Base-by-base conservation (phyloP, 2,329 filamentous ascomycete species). In the Epichloe gansuensis region DNA sequence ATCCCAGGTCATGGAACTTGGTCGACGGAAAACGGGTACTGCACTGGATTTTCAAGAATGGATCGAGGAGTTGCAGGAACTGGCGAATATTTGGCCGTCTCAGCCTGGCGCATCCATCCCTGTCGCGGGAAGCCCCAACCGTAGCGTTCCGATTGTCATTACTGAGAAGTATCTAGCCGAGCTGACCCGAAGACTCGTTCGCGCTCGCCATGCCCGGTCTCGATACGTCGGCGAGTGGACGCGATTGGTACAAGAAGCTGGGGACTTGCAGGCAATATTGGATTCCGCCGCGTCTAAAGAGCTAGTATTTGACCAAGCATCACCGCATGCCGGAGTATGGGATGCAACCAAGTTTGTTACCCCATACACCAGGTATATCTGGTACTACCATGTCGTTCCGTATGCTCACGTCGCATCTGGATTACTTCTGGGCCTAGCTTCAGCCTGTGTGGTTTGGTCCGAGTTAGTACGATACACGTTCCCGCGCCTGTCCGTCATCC, bases 81-180 rank as follows among this genome's bases (percentile, higher is more conserved):
- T 85, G 57, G 82, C 83, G 45, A 83, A 80, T 60, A 68, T 88
- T 5, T 80, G 83, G 2, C 88, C 91, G 58, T 72, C 74, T 4
- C 72, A 73, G 43, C 73, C 77, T 2, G 70, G 74, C 51, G 64
- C 67, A 45, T 58, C 68, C 45, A 62, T 66, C 46, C 65, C 72
- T 34, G 67, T 71, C 21, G 63, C 73, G 44, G 67, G 71, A 21
- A 69, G 75, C 31, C 69, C 73, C 17, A 65, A 63, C 45, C 71
- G 73, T 50, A 73, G 68, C 5, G 64, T 91, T 2, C 91, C 91
- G 0, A 82, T 85, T 17, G 85, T 97, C 48, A 87, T 98, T 56
- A 97, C 93, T 0, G 87, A 94, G 63, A 85, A 91, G 61, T 98
- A 95, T 67, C 75, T 98, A 56, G 93, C 93, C 52, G 89, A 96